Conservation (phyloP, 2,329 filamentous ascomycete species). For the Penicillium sp. region DNA sequence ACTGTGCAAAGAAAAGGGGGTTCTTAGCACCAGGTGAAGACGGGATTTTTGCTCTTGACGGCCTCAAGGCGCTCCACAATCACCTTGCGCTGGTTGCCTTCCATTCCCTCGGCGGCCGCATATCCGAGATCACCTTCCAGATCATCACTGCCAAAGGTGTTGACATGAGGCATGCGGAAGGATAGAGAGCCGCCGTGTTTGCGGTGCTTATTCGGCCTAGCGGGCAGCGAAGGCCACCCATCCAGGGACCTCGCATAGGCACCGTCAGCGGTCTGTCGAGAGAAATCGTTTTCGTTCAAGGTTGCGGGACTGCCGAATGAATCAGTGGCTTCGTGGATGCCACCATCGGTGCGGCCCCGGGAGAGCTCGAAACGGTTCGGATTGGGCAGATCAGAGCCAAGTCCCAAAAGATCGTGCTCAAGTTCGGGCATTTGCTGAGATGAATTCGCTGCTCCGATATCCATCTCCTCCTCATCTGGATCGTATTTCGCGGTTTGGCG, state of each 20-base stretch:
- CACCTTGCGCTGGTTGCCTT: conserved; percentile 85
- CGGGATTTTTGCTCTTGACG: conserved; percentile 90
- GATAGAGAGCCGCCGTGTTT: conserved; percentile 43
- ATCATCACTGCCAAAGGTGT: conserved; percentile 66
- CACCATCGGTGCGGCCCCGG: conserved; percentile 38
- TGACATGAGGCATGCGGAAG: conserved; percentile 32
- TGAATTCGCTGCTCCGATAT: conserved; percentile 72
- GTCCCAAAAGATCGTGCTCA: conserved; percentile 66
- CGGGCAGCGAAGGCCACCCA: conserved; percentile 37
- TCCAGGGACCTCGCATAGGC: conserved; percentile 36
- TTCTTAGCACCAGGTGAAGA: conserved; percentile 91
- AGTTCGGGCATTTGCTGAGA: conserved; percentile 48
- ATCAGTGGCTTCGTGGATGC: conserved; percentile 32
- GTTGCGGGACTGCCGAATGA: conserved; percentile 38
- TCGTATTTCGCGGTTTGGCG: conserved; percentile 55
- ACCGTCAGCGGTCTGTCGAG: conserved; percentile 31
- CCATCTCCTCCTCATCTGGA: conserved; percentile 78
- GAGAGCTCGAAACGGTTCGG: conserved; percentile 72
- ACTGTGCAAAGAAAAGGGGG: conserved; percentile 1
- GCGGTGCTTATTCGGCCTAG: conserved; percentile 33
- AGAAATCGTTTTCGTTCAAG: conserved; percentile 29
- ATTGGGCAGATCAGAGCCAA: conserved; percentile 66
- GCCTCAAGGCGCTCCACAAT: conserved; percentile 96
- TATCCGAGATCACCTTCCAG: conserved; percentile 92
- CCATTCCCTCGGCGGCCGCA: conserved; percentile 89